Conservation (phyloP, 2,329 filamentous ascomycete species). For the Fusarium burgessii region DNA sequence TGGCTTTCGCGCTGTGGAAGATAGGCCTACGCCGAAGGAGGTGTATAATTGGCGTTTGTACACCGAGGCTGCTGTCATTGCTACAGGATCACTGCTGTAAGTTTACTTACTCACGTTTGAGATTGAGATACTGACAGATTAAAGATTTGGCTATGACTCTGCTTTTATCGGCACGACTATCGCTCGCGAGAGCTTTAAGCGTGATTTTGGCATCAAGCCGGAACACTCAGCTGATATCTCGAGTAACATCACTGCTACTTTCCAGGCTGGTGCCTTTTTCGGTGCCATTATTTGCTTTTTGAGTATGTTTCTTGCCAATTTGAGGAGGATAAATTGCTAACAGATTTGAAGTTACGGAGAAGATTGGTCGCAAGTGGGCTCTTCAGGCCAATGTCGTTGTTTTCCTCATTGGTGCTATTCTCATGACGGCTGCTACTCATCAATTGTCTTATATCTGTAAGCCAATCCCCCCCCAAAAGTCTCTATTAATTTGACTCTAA, state of each 20-base stretch:
- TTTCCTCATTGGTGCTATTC: slow-evolving; percentile 58
- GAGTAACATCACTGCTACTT: slow-evolving; percentile 60
- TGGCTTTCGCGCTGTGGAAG: slow-evolving; percentile 62
- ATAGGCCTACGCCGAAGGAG: slow-evolving; percentile 66
- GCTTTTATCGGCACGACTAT: slow-evolving; percentile 68
- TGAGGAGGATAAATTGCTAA: neutral
- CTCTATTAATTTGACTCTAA: neutral
- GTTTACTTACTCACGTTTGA: neutral
- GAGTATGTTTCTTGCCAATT: slow-evolving; percentile 32
- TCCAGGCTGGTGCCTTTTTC: slow-evolving; percentile 65
- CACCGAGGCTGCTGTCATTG: slow-evolving; percentile 60
- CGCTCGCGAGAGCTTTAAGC: slow-evolving; percentile 60
- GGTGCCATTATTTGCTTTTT: slow-evolving; percentile 63
- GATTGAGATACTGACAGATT: neutral
- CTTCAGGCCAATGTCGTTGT: slow-evolving; percentile 59
- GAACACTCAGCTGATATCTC: slow-evolving; percentile 50
- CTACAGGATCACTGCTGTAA: slow-evolving; percentile 59
- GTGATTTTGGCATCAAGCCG: slow-evolving; percentile 53
- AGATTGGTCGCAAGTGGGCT: slow-evolving; percentile 63
- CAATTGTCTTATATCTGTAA: slow-evolving; percentile 59
- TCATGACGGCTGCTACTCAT: slow-evolving; percentile 57
- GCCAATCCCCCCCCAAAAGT: neutral
- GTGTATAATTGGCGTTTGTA: slow-evolving; percentile 67
- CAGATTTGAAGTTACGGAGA: slow-evolving; percentile 55
- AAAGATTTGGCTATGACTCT: slow-evolving; percentile 64